Percentiles rank a stretch among this genome's conserved stretches.
Evolutionary conservation across 208 protist species (phyloP).

Genomic region (Wallacemonas sp.): DNA sequence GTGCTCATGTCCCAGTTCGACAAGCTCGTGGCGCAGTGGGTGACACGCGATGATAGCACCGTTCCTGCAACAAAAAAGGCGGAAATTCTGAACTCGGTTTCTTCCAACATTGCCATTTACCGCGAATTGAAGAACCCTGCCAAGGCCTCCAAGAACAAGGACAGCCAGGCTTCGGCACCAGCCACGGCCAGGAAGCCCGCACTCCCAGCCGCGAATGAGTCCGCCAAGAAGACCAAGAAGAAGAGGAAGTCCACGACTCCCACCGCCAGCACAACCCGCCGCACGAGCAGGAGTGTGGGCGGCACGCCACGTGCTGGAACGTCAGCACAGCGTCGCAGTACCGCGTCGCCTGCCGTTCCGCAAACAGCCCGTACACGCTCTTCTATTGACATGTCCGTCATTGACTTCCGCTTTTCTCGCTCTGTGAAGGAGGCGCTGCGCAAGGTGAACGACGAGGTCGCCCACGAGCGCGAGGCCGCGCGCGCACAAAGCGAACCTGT

Average conservation of each 20-base stretch:
- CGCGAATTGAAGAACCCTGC: constrained; percentile 25
- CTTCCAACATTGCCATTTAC: constrained; percentile 46
- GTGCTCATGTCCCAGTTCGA: constrained; percentile 71
- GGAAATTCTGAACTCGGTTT: constrained; percentile 45
- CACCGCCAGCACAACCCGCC: neutral
- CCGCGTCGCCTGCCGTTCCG: neutral
- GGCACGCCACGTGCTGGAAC: neutral
- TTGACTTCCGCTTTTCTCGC: constrained; percentile 9
- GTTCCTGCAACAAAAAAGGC: constrained; percentile 31
- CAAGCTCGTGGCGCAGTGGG: constrained; percentile 54
- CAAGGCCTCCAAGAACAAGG: neutral
- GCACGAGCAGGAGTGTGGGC: neutral
- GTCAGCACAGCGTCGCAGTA: neutral
- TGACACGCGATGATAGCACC: constrained; percentile 22
- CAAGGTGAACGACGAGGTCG: constrained; percentile 1
- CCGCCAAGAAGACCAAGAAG: constrained; percentile 4
- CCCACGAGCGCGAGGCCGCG: neutral
- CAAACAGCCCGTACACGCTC: neutral
- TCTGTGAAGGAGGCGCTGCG: constrained; percentile 6
- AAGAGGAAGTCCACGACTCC: neutral
- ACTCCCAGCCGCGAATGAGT: neutral
- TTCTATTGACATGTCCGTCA: constrained; percentile 1
- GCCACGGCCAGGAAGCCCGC: neutral
- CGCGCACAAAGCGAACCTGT: neutral
- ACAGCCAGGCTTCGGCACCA: neutral